These are phyloP conservation scores for Metschnikowia henanensis DNA, from an alignment of 805 yeast species.

Conservation along the genomic window DNA sequence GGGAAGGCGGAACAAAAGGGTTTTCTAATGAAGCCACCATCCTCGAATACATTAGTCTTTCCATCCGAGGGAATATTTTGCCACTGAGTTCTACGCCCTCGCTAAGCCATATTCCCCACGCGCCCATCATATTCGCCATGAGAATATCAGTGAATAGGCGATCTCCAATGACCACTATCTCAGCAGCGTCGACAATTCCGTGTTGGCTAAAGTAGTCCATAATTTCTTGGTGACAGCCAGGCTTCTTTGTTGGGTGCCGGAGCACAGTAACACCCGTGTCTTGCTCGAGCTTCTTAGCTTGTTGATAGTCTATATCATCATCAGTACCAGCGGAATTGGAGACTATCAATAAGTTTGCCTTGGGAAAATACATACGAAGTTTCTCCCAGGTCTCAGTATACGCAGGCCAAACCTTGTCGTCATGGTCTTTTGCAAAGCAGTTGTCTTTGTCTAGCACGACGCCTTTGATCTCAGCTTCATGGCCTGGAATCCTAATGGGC, in stretches of 20 bases:
- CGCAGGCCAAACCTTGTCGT: constrained; percentile 75
- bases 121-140: constrained; percentile 94
- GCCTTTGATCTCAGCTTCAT: constrained; percentile 52
- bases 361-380: constrained; percentile 59
- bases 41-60: constrained; percentile 40
- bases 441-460: constrained; percentile 93
- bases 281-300: constrained; percentile 62
- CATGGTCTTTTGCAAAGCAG: constrained; percentile 86
- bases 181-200: constrained; percentile 48
- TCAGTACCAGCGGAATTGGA: constrained; percentile 92
- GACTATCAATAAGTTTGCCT: constrained; percentile 67
- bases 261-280: constrained; percentile 69
- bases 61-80: constrained; percentile 52
- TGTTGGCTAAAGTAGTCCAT: constrained; percentile 53
- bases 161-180: constrained; percentile 89
- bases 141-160: constrained; percentile 86
- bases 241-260: constrained; percentile 74
- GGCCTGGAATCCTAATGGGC: constrained; percentile 45
- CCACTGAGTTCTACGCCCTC: constrained; percentile 68
- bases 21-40: constrained; percentile 14
- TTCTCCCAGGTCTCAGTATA: constrained; percentile 56
- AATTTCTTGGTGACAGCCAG: constrained; percentile 76
- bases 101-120: constrained; percentile 79
- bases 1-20: constrained; percentile 21
- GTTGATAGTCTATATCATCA: constrained; percentile 59